phyloP scores from a whole-genome alignment of 2,329 filamentous ascomycete species.

The Akanthomyces muscarius region DNA sequence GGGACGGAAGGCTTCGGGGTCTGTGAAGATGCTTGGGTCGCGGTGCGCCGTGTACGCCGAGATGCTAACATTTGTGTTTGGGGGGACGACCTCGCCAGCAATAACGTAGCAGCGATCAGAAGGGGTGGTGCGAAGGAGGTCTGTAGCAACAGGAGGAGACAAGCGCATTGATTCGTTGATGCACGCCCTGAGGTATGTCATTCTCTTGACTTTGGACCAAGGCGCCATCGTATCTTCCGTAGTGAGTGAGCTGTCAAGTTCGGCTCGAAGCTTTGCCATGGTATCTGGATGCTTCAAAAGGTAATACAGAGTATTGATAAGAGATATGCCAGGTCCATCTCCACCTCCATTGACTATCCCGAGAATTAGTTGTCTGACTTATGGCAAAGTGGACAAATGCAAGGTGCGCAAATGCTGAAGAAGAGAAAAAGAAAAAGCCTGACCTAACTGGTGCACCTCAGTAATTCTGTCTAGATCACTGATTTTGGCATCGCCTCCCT shows the following conservation, averaged over 20 bases:
- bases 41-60: neutral
- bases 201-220: neutral
- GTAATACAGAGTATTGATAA: neutral
- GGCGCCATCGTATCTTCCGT: neutral
- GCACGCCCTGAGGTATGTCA: neutral
- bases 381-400: too few species aligned
- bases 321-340: neutral
- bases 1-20: neutral
- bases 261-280: neutral
- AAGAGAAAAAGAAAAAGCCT: neutral
- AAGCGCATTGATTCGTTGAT: neutral
- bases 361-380: neutral
- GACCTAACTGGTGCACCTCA: neutral
- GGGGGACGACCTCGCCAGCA: neutral
- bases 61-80: neutral
- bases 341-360: neutral
- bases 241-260: neutral
- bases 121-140: neutral
- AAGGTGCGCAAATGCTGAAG: too few species aligned
- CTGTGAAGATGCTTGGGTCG: neutral
- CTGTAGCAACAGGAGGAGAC: neutral
- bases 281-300: neutral
- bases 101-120: neutral
- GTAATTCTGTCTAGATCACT: neutral
- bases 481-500: neutral